Conservation (phyloP, 441 rosid genomes). For the Arabidopsis hybrid region DNA sequence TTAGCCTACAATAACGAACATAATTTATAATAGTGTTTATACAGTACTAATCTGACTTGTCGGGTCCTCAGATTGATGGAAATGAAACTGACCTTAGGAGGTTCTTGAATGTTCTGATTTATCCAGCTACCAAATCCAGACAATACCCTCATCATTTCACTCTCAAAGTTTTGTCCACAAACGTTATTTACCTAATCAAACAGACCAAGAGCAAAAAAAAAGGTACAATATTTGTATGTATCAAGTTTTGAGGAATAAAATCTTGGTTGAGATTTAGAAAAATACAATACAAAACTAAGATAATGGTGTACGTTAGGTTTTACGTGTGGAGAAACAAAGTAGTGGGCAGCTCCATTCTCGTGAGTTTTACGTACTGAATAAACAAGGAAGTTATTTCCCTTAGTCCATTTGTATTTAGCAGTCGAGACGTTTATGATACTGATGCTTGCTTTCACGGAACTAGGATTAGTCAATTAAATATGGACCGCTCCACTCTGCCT, state of each 20-base stretch:
- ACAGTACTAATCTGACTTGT: neutral
- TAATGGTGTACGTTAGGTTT: neutral
- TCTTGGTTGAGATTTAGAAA: neutral
- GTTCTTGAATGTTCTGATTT: constrained; percentile 43
- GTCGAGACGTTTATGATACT: neutral
- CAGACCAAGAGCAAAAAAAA: neutral
- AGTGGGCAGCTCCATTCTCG: neutral
- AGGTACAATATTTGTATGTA: neutral
- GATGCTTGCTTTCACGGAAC: neutral
- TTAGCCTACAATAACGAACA: neutral
- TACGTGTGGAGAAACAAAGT: constrained; percentile 1
- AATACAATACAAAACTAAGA: neutral
- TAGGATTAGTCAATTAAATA: too few relatives aligned
- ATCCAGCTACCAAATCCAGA: neutral
- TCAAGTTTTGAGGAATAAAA: neutral
- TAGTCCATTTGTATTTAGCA: neutral
- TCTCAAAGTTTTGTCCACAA: neutral
- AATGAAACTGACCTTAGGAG: constrained; percentile 54
- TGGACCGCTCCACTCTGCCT: too few relatives aligned
- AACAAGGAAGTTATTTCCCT: neutral
- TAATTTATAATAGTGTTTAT: neutral
- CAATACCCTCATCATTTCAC: too few relatives aligned
- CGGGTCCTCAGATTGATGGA: neutral
- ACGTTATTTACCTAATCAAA: neutral
- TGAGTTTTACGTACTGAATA: neutral